phyloP scores from a whole-genome alignment of 2,329 filamentous ascomycete genomes.

The Aspergillus sp. region DNA sequence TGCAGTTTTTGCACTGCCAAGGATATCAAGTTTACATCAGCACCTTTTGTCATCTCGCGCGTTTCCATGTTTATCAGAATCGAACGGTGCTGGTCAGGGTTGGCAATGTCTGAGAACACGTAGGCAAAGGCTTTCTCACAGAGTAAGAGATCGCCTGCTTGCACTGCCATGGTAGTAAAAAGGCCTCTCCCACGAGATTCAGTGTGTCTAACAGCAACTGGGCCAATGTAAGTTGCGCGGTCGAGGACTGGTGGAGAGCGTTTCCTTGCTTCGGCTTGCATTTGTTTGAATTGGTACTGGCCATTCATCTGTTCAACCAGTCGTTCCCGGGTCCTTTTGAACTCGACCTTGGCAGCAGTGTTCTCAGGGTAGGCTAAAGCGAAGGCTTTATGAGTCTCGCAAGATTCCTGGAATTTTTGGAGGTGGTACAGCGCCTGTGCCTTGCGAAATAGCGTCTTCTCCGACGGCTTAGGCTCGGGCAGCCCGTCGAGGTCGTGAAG shows the following conservation, averaged over 20 bases:
- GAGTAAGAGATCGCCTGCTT: constrained; percentile 53
- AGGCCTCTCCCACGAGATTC: constrained; percentile 50
- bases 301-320: constrained; percentile 21
- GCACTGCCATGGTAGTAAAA: constrained; percentile 51
- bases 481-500: constrained; percentile 29
- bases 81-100: constrained; percentile 10
- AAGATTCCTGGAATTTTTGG: constrained; percentile 37
- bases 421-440: constrained; percentile 49
- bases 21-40: constrained; percentile 43
- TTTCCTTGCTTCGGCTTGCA: constrained; percentile 31
- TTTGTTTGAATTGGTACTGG: constrained; percentile 26
- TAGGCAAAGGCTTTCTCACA: constrained; percentile 59
- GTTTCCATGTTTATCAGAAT: constrained; percentile 43
- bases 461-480: constrained; percentile 23
- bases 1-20: constrained; percentile 49
- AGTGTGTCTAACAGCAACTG: constrained; percentile 44
- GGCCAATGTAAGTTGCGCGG: constrained; percentile 47
- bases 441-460: constrained; percentile 49
- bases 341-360: constrained; percentile 26
- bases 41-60: constrained; percentile 33
- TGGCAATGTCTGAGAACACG: constrained; percentile 15
- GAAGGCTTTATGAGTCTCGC: constrained; percentile 41
- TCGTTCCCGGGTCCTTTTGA: constrained; percentile 27
- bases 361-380: constrained; percentile 37
- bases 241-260: constrained; percentile 45